Conservation (phyloP, 225 moss, liverwort and hornwort species). For the Polytrichum formosum region DNA sequence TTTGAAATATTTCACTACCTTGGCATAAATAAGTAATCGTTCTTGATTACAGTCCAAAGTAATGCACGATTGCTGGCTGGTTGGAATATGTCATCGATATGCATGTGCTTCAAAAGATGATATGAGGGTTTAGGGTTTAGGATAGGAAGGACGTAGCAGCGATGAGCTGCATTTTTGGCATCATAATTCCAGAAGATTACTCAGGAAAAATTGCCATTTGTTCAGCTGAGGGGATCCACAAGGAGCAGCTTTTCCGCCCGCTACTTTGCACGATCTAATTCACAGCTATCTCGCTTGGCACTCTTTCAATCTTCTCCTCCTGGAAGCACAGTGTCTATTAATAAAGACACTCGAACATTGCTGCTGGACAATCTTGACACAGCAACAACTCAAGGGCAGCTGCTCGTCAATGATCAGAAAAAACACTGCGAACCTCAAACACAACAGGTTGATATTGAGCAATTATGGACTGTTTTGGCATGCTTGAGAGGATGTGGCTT, state of each 20-base stretch:
- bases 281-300: conserved; percentile 21
- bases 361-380: conserved; percentile 23
- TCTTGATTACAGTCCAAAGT: no score
- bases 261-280: conserved; percentile 53
- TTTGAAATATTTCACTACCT: no score
- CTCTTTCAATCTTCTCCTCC: conserved; percentile 24
- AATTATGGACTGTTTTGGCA: no score
- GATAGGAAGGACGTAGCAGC: no score
- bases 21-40: no score
- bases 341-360: conserved; percentile 16
- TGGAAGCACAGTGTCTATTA: conserved; percentile 10
- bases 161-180: no score
- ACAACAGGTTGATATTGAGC: conserved; percentile 26
- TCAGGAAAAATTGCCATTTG: not conserved
- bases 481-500: no score
- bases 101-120: no score
- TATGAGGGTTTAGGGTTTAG: not conserved
- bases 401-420: conserved; percentile 23
- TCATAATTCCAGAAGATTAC: no score
- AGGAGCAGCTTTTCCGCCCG: conserved; percentile 64
- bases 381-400: conserved; percentile 19
- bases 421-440: conserved; percentile 31
- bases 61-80: no score
- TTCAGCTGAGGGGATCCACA: conserved; percentile 51
- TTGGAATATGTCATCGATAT: no score